Evolutionary conservation across 1,284 basidiomycete species (phyloP).

Genomic region (Boletellus deceptivus): DNA sequence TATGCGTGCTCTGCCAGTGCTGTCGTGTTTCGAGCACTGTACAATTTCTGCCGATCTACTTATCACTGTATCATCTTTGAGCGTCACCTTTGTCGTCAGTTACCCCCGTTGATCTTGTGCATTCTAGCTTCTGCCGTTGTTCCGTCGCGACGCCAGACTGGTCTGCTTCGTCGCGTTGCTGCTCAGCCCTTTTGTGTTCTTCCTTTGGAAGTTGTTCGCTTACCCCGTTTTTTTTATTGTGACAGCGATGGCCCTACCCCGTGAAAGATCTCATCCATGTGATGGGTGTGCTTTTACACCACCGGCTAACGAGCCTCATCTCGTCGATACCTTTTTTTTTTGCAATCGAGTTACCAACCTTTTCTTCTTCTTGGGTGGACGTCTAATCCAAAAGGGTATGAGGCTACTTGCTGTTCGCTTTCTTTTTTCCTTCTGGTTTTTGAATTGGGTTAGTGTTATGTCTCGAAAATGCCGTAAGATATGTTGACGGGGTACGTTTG

Average conservation of each 20-base stretch:
- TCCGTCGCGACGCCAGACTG: slow-evolving; percentile 23
- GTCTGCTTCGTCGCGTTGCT: slow-evolving; percentile 25
- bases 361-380: not conserved
- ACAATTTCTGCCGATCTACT: slow-evolving; percentile 15
- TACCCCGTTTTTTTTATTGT: slow-evolving; percentile 1
- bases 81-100: not conserved
- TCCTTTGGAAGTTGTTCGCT: slow-evolving; percentile 9
- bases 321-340: slow-evolving; percentile 30
- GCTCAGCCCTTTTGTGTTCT: not conserved
- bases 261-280: slow-evolving; percentile 21
- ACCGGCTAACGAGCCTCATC: slow-evolving; percentile 37
- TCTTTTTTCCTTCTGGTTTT: too few species aligned
- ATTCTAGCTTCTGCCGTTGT: slow-evolving; percentile 27
- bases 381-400: too few species aligned
- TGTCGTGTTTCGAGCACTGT: slow-evolving; percentile 17
- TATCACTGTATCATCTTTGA: slow-evolving; percentile 26
- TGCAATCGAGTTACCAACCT: not conserved
- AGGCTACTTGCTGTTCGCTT: too few species aligned
- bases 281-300: slow-evolving; percentile 23
- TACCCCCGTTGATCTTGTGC: slow-evolving; percentile 7
- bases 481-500: too few species aligned
- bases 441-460: too few species aligned
- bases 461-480: too few species aligned
- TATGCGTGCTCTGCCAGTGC: slow-evolving; percentile 12
- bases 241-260: not conserved